phyloP scores from a whole-genome alignment of 306 rosid species.

The Prunus armeniaca region DNA sequence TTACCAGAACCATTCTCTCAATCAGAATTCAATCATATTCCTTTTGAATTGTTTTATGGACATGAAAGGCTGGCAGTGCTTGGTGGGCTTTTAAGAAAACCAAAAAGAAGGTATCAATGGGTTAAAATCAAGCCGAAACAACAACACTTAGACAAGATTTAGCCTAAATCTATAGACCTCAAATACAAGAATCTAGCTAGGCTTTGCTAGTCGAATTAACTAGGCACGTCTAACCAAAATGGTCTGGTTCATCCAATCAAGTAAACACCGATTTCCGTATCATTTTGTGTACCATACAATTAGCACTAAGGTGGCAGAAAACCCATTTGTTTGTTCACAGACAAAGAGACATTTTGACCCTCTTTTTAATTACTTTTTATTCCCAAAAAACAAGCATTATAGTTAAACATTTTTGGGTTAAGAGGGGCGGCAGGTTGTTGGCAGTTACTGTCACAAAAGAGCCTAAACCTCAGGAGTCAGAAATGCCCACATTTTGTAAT shows the following conservation, averaged over 20 bases:
- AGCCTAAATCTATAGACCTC: constrained; percentile 27
- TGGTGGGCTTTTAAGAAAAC: constrained; percentile 7
- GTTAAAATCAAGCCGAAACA: neutral
- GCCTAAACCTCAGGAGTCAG: constrained; percentile 8
- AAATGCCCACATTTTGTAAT: neutral
- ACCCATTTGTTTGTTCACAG: constrained; percentile 5
- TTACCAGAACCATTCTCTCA: constrained; percentile 12
- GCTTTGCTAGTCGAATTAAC: constrained; percentile 4
- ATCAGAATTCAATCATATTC: constrained; percentile 4
- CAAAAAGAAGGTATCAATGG: neutral
- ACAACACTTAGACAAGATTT: constrained; percentile 23
- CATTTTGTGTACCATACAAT: constrained; percentile 13
- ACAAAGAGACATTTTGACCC: constrained; percentile 1
- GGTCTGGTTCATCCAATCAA: neutral
- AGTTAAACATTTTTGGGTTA: neutral
- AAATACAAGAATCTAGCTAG: constrained; percentile 24
- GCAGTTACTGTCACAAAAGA: neutral
- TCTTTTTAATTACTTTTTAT: neutral
- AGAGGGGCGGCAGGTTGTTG: constrained; percentile 15
- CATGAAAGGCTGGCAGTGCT: constrained; percentile 33
- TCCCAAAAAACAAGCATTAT: neutral
- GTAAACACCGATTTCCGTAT: constrained; percentile 19
- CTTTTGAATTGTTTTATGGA: neutral
- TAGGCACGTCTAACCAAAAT: constrained; percentile 21
- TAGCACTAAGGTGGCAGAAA: neutral